These are phyloP conservation scores for Crithidia mellificae DNA, from an alignment of 208 protist species.

Conservation along the genomic window DNA sequence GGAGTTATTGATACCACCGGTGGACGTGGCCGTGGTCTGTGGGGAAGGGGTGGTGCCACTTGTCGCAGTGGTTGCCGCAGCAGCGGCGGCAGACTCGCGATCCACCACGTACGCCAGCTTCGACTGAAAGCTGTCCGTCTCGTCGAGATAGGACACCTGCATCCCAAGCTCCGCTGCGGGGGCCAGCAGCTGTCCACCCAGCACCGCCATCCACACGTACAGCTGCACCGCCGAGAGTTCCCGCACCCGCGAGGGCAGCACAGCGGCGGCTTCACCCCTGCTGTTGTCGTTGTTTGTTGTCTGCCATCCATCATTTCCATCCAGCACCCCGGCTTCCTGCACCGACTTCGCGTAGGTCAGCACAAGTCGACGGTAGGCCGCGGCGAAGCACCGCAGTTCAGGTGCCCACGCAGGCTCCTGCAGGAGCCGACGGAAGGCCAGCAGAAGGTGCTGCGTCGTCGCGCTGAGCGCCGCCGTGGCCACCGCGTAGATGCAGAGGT, in stretches of 20 bases:
- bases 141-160: constrained; percentile 22
- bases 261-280: too few relatives aligned
- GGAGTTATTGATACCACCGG: too few relatives aligned
- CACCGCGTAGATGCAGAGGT: constrained; percentile 30
- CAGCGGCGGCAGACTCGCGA: constrained; percentile 13
- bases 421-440: constrained; percentile 33
- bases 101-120: constrained; percentile 22
- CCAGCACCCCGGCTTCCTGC: not conserved
- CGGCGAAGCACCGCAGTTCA: constrained; percentile 33
- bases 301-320: not conserved
- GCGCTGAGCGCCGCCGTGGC: constrained; percentile 34
- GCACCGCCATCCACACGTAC: constrained; percentile 32
- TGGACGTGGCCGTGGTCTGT: not conserved
- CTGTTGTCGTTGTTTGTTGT: not conserved
- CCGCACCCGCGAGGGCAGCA: not conserved
- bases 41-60: not conserved
- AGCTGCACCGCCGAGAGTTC: constrained; percentile 24
- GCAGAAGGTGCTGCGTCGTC: constrained; percentile 34
- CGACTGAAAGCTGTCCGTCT: constrained; percentile 17
- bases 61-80: not conserved
- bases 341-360: constrained; percentile 22
- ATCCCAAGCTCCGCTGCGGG: constrained; percentile 15
- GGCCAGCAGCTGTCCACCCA: constrained; percentile 41
- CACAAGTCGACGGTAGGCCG: constrained; percentile 24
- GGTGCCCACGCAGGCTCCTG: constrained; percentile 31